A percentile compares a stretch with the other conserved stretches of the same genome.
Conservation (phyloP, 2,329 filamentous ascomycete genomes). For the Stylonectria norvegica region DNA sequence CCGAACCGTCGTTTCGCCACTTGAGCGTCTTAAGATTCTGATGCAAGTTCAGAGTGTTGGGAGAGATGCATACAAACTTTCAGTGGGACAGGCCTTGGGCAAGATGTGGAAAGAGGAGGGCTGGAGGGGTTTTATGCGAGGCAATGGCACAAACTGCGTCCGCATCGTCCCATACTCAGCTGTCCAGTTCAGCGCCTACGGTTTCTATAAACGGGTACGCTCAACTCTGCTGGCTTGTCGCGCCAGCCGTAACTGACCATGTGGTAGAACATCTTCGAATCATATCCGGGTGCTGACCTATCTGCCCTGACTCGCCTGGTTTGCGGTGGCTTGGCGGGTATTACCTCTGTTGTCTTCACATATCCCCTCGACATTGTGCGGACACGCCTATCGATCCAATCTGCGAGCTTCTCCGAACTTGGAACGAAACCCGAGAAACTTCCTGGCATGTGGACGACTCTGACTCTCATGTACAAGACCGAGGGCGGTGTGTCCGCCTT, state of each 20-base stretch:
- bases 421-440: slow-evolving; percentile 62
- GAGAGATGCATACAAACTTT: slow-evolving; percentile 88
- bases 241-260: slow-evolving; percentile 7
- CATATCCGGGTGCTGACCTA: slow-evolving; percentile 69
- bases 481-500: slow-evolving; percentile 82
- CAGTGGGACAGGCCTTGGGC: slow-evolving; percentile 77
- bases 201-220: slow-evolving; percentile 83
- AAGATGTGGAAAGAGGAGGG: slow-evolving; percentile 99
- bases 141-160: slow-evolving; percentile 97
- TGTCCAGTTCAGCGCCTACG: slow-evolving; percentile 97
- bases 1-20: slow-evolving; percentile 90
- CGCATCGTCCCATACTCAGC: slow-evolving; percentile 97
- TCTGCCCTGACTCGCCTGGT: slow-evolving; percentile 70
- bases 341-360: slow-evolving; percentile 91
- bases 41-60: slow-evolving; percentile 92
- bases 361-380: slow-evolving; percentile 98
- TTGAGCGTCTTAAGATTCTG: slow-evolving; percentile 96
- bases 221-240: neutral
- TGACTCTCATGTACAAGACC: slow-evolving; percentile 80
- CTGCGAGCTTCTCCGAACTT: slow-evolving; percentile 85
- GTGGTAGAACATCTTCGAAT: slow-evolving; percentile 67
- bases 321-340: slow-evolving; percentile 89
- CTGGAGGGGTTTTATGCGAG: slow-evolving; percentile 95
- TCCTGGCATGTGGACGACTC: slow-evolving; percentile 88
- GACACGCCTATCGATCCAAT: slow-evolving; percentile 93